These are phyloP conservation scores for Sarocladium brachiariae DNA, from an alignment of 2,329 filamentous ascomycete species.

Conservation along the genomic window DNA sequence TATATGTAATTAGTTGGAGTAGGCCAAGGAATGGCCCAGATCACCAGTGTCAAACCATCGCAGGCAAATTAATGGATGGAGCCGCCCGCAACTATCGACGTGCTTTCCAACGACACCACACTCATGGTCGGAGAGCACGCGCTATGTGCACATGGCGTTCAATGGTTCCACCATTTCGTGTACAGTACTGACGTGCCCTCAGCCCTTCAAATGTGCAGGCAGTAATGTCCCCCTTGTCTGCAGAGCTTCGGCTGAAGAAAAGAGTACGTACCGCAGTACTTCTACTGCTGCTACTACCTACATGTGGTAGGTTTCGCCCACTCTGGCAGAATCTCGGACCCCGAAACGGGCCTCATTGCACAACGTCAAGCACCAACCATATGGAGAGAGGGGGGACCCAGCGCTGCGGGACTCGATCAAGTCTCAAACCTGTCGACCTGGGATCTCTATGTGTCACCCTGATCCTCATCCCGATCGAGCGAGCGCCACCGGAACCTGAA, in stretches of 20 bases:
- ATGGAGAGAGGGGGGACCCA: neutral
- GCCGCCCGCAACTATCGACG: constrained; percentile 3
- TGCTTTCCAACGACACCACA: no score
- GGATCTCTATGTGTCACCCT: constrained; percentile 1
- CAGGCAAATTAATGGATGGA: no score
- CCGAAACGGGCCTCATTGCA: neutral
- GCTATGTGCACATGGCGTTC: no score
- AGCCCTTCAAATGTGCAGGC: no score
- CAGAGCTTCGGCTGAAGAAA: no score
- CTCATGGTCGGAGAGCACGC: neutral
- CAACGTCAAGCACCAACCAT: neutral
- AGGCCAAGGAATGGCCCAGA: neutral
- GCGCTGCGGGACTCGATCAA: neutral
- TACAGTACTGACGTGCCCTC: no score
- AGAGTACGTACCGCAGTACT: no score
- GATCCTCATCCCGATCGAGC: constrained; percentile 1
- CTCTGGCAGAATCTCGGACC: no score
- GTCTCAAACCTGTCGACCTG: constrained; percentile 2
- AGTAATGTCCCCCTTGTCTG: no score
- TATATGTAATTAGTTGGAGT: neutral
- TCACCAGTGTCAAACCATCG: neutral
- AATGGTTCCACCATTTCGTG: no score
- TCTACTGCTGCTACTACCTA: no score
- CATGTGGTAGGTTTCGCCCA: no score
- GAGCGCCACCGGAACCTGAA: constrained; percentile 4